Base-by-base conservation (phyloP, 352 stramenopile species). In the Phytophthora macrochlamydospora region DNA sequence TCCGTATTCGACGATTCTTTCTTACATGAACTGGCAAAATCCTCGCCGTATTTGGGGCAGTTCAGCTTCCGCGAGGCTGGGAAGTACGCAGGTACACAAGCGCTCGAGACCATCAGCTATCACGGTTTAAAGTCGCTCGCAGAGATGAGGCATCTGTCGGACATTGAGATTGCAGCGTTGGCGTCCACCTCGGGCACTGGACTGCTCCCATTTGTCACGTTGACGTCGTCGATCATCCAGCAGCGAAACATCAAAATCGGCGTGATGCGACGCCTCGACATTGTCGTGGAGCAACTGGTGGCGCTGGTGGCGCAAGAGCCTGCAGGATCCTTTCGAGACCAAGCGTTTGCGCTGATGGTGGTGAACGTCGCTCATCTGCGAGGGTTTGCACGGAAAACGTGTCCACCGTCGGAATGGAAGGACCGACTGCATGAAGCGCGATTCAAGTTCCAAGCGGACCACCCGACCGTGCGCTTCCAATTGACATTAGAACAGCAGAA, bases 161-260 rank as follows among this genome's bases (percentile, higher is more conserved):
- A 83, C 60, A 75, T 83, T 31, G 65, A 62, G 7, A 56, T 83
- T 43, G 65, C 74, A 18, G 72, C 69, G 14, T 57, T 81, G 28
- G 53, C 67, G 29, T 54, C 65, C 8, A 58, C 62, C 9, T 56
- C 62, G 4, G 62, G 65, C 1, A 55, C 61, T 32, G 69, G 64
- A 11, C 33, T 78, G 1, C 65, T 76, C 13, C 49, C 67, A 8
- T 75, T 83, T n/a, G 62, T 81, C n/a, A 51, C 61, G 30, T 7
- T 51, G 3, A 59, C 61, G 24, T 54, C 69, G 14, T 57, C 65
- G 5, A 74, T 61, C 28, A 61, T 78, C 7, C 65, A 73, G 30
- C 75, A 83, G 30, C 75, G 75, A 30, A 81, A 83, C 43, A 46
- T 81, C 42, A 83, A 81, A 18, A 69, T 83, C 40, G 75, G 75